Evolutionary conservation across 2,329 filamentous ascomycete species (phyloP).

Genomic region (Aspergillus japonicus): DNA sequence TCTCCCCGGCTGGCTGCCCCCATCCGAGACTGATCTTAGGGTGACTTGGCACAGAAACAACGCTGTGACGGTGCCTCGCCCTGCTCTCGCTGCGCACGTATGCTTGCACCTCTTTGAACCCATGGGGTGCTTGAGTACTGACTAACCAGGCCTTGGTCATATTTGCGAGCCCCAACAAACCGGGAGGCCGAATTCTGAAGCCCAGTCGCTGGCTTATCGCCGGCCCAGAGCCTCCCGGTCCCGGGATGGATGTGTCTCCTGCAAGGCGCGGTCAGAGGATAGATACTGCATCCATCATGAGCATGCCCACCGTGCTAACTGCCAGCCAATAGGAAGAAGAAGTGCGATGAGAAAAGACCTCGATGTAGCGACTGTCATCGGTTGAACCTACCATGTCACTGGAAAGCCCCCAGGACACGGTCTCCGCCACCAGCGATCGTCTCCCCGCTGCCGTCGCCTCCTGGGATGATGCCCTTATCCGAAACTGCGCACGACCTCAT

Average conservation of each 20-base stretch:
- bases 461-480: neutral
- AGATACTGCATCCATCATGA: no score
- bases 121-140: neutral
- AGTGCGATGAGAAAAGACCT: constrained; percentile 25
- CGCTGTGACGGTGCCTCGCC: constrained; percentile 27
- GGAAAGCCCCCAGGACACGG: constrained; percentile 3
- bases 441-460: neutral
- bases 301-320: no score
- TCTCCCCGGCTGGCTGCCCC: neutral
- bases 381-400: constrained; percentile 25
- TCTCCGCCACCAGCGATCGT: no score
- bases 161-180: constrained; percentile 21
- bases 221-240: constrained; percentile 27
- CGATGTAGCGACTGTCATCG: constrained; percentile 28
- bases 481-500: constrained; percentile 6
- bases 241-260: constrained; percentile 26
- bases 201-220: constrained; percentile 7
- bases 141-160: constrained; percentile 23
- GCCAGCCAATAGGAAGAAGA: constrained; percentile 22
- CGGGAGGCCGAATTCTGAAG: neutral
- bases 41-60: constrained; percentile 23
- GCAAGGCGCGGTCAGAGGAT: constrained; percentile 23
- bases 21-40: no score
- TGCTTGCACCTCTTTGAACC: neutral
- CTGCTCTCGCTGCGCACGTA: constrained; percentile 28